Evolutionary conservation across 2,329 filamentous ascomycete genomes (phyloP).

Genomic region (Colletotrichum abscissum): DNA sequence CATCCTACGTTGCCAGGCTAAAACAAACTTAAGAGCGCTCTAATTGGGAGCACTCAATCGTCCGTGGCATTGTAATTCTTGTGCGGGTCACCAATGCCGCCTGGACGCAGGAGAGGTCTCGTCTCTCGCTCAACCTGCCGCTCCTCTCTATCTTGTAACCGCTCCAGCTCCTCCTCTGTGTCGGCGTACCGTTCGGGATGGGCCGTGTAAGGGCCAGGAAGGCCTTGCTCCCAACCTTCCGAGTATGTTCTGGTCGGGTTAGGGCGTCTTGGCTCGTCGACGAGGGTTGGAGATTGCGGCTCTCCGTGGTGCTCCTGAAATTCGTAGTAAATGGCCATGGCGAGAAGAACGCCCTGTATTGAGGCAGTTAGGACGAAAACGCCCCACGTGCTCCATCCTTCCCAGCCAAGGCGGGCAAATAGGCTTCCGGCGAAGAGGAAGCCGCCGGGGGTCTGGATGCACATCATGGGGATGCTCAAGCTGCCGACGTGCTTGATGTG

Average conservation of each 20-base stretch:
- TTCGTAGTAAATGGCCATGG: slow-evolving; percentile 85
- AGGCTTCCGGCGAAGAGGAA: slow-evolving; percentile 90
- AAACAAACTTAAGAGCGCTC: neutral
- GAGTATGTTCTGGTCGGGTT: slow-evolving; percentile 57
- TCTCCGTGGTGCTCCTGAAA: slow-evolving; percentile 54
- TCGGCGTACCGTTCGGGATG: slow-evolving; percentile 64
- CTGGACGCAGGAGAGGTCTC: slow-evolving; percentile 61
- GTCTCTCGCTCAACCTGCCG: slow-evolving; percentile 61
- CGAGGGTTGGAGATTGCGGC: slow-evolving; percentile 20
- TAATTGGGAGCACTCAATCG: neutral
- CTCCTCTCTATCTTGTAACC: slow-evolving; percentile 62
- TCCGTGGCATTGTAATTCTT: slow-evolving; percentile 51
- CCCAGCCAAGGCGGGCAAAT: slow-evolving; percentile 79
- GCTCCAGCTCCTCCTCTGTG: slow-evolving; percentile 62
- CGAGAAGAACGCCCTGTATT: slow-evolving; percentile 84
- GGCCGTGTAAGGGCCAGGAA: slow-evolving; percentile 62
- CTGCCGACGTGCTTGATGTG: slow-evolving; percentile 87
- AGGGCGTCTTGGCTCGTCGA: slow-evolving; percentile 45
- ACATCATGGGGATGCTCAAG: slow-evolving; percentile 97
- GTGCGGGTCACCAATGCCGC: slow-evolving; percentile 60
- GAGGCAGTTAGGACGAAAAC: slow-evolving; percentile 88
- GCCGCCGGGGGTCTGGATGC: slow-evolving; percentile 94
- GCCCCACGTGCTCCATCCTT: slow-evolving; percentile 96
- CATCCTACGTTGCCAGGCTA: no score
- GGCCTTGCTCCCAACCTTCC: slow-evolving; percentile 62